Evolutionary conservation across 805 yeast genomes (phyloP), one percentile per base, ranked within the genome.

Genomic region (Kodamaea kakaduensis): DNA sequence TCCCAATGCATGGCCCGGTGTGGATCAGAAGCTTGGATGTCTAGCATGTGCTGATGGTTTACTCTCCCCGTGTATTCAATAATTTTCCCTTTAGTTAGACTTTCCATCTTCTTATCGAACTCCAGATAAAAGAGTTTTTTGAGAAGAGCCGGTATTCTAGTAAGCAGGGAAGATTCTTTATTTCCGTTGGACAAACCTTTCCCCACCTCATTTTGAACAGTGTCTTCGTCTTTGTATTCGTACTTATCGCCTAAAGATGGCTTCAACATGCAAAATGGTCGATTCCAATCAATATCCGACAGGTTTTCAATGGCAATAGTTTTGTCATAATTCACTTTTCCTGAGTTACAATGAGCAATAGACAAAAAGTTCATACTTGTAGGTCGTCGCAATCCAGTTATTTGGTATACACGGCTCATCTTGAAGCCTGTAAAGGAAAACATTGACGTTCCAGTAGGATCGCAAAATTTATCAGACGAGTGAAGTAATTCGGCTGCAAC

Each of bases 341-440:
- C 86, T 4, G 59, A 52, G 12, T 64, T 51, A 50, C 88, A 81
- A 44, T 70, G 77, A 0, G 71, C 59, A 12, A 80, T 42, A 3
- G 70, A 53, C 12, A 78, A 51, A 41, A 64, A 67, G 38, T 69
- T 76, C 36, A 62, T 49, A 37, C 65, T 44, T 6, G 69, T 64
- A 25, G 68, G 56, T n/a, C 13, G 32, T 35, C 54, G 30, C 15
- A 59, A 34, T 19, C 60, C 52, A 30, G 67, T 70, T 16, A 69
- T 50, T 15, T 67, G 61, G 39, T 69, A 71, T 14, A 71, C 67
- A 33, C 80, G 61, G 32, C 70, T 69, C 2, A 79, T 56, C 37
- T 72, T 71, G 45, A 77, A 74, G 0, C 87, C 87, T 0, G 78
- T 64, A 44, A 69, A 80, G 1, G 72, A 67, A 9, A 57, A 34